A percentile compares a stretch with the other conserved stretches of the same genome.
These are phyloP conservation scores for Candolleomyces efflorescens DNA, from an alignment of 768 basidiomycete species.

Conservation along the genomic window DNA sequence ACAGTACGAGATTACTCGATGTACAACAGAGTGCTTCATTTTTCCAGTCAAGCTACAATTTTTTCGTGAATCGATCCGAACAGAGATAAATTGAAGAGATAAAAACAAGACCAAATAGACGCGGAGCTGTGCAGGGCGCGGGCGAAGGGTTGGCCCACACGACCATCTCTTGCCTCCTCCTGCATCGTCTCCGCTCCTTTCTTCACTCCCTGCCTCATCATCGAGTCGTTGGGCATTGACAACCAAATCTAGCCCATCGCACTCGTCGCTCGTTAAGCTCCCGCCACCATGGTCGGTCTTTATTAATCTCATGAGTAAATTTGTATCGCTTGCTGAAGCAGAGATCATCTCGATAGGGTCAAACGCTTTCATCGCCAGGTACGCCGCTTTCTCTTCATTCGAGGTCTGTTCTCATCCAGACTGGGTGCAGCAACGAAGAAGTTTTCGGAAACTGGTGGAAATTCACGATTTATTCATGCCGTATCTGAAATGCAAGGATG, in stretches of 20 bases:
- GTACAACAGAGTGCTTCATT: no score
- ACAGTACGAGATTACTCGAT: no score
- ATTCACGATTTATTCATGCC: slow-evolving; percentile 68
- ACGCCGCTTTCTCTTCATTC: slow-evolving; percentile 19
- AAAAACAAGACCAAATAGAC: slow-evolving; percentile 28
- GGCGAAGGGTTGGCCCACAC: slow-evolving; percentile 28
- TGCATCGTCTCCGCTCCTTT: slow-evolving; percentile 6
- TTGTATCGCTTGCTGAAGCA: slow-evolving; percentile 12
- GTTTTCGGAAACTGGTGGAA: slow-evolving; percentile 66
- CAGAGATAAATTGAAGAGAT: background rate
- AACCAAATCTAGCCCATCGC: background rate
- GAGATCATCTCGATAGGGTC: slow-evolving; percentile 51
- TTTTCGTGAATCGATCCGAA: no score
- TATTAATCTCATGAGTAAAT: slow-evolving; percentile 3
- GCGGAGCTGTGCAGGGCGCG: slow-evolving; percentile 21
- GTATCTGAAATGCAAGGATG: slow-evolving; percentile 99
- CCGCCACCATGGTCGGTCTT: slow-evolving; percentile 29
- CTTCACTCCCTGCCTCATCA: slow-evolving; percentile 5
- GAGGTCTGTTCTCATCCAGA: slow-evolving; percentile 11
- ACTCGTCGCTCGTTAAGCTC: slow-evolving; percentile 2
- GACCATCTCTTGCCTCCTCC: slow-evolving; percentile 24
- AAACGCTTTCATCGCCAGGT: slow-evolving; percentile 84
- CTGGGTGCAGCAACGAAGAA: slow-evolving; percentile 68
- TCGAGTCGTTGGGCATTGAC: background rate
- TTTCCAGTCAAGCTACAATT: no score